Base-by-base conservation (phyloP, 305 asterid genomes). In the Fraxinus nigra region DNA sequence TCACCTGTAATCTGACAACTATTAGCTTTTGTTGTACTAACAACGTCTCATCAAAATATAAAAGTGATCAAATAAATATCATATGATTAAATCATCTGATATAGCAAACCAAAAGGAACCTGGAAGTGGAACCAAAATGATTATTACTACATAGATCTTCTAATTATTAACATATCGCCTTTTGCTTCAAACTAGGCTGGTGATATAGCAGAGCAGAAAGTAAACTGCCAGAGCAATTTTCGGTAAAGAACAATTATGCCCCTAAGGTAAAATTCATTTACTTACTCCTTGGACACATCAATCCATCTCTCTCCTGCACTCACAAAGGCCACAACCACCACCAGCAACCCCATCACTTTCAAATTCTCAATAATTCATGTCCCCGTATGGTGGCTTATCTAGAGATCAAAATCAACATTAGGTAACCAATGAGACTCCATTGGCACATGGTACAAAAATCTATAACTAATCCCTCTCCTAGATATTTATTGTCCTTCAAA, bases 1-100 rank as follows among this genome's bases (percentile, higher is more conserved):
- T 72, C 75, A 51, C 37, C 37, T 79, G 51, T 80, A 78, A 54
- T 40, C 69, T 40, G 40, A 59, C 37, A 20, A 76, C 35, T 18
- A 9, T 65, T 65, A 65, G 34, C 73, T 28, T 63, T 65, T 65
- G 18, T 65, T 65, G 16, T 28, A 22, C 32, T 20, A 61, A 22
- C 5, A 22, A 7, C 34, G 24, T 63, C 72, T 63, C 34, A 28
- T 26, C 32, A 28, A 26, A 65, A 6, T 63, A 63, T 63, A 20
- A 61, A 65, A 65, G 34, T 11, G 2, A 26, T 65, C 73, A 28
- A 26, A 65, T 22, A 65, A 65, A 65, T 26, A 9, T 65, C 37
- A 65, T 26, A 59, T 4, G 73, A 65, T 65, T 65, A 11, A 24
- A 65, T 28, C 73, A 65, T 11, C 35, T 24, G 10, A 11, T 65